phyloP scores from a whole-genome alignment of 2,329 filamentous ascomycete genomes.

The Monosporascus ibericus region DNA sequence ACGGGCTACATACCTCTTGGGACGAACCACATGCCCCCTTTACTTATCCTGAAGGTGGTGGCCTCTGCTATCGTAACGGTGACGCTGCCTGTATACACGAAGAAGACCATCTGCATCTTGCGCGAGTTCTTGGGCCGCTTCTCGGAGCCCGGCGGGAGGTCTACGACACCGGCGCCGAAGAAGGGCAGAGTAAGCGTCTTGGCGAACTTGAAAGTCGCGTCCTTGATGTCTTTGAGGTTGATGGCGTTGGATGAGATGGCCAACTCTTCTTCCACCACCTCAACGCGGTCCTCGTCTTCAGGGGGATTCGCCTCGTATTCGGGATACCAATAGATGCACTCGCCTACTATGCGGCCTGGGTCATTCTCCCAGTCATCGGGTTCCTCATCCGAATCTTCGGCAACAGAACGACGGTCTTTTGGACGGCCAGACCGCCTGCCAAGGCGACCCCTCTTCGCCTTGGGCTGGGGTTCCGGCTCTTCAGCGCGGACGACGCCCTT shows the following conservation, averaged over 20 bases:
- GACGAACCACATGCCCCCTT: constrained; percentile 89
- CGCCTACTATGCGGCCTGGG: constrained; percentile 57
- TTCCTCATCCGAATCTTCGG: constrained; percentile 47
- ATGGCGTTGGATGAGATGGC: constrained; percentile 52
- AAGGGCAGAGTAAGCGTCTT: constrained; percentile 82
- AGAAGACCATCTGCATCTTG: constrained; percentile 97
- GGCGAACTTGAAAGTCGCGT: constrained; percentile 76
- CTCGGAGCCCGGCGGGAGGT: constrained; percentile 73
- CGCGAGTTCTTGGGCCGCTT: constrained; percentile 90
- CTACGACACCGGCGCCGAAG: constrained; percentile 84
- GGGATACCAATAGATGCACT: constrained; percentile 58
- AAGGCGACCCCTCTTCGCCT: constrained; percentile 16
- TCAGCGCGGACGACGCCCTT: constrained; percentile 74
- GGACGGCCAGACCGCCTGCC: constrained; percentile 13
- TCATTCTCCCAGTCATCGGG: constrained; percentile 66
- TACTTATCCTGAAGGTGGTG: constrained; percentile 72
- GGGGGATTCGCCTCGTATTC: constrained; percentile 49
- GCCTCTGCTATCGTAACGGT: constrained; percentile 66
- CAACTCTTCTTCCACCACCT: constrained; percentile 48
- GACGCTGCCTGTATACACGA: constrained; percentile 78
- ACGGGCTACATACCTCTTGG: constrained; percentile 68
- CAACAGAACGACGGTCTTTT: constrained; percentile 9
- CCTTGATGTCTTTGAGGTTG: constrained; percentile 51
- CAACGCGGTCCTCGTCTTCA: constrained; percentile 47
- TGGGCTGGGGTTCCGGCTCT: constrained; percentile 38